phyloP scores from a whole-genome alignment of 2,329 filamentous ascomycete species.

The Beauveria sp. region DNA sequence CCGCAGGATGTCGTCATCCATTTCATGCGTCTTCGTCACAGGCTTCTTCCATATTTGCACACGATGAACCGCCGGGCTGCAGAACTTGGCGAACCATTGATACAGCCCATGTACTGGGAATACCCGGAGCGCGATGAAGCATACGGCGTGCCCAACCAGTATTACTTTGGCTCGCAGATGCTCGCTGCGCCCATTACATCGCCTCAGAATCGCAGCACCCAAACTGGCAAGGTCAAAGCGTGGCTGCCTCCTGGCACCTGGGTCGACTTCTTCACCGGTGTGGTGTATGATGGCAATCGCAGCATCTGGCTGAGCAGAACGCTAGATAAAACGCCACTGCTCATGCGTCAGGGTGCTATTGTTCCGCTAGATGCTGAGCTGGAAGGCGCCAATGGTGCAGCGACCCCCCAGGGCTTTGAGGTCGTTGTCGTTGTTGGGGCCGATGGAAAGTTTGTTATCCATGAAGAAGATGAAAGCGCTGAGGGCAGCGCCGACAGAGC shows the following conservation, averaged over 20 bases:
- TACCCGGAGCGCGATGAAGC: conserved; percentile 44
- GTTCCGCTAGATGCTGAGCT: conserved; percentile 43
- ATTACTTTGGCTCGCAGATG: conserved; percentile 49
- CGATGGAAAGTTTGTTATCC: conserved; percentile 40
- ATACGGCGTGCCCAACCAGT: conserved; percentile 50
- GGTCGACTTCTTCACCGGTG: conserved; percentile 51
- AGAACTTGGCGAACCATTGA: conserved; percentile 39
- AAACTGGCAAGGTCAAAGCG: conserved; percentile 38
- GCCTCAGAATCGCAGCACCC: conserved; percentile 38
- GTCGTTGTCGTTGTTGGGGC: conserved; percentile 39
- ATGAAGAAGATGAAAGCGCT: conserved; percentile 34
- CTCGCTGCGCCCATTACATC: conserved; percentile 49
- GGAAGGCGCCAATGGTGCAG: conserved; percentile 37
- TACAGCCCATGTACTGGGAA: conserved; percentile 58
- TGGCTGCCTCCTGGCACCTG: conserved; percentile 51
- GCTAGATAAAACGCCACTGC: conserved; percentile 42
- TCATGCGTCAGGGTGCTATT: conserved; percentile 50
- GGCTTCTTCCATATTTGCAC: conserved; percentile 53
- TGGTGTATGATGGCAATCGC: conserved; percentile 49
- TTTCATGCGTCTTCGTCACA: conserved; percentile 47
- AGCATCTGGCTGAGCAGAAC: conserved; percentile 43
- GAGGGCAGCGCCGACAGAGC: neutral
- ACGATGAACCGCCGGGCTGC: conserved; percentile 44
- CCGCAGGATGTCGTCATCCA: conserved; percentile 37
- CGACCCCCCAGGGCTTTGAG: conserved; percentile 39